phyloP scores from a whole-genome alignment of 2,329 filamentous ascomycete species.

The Eurotiales sp. region DNA sequence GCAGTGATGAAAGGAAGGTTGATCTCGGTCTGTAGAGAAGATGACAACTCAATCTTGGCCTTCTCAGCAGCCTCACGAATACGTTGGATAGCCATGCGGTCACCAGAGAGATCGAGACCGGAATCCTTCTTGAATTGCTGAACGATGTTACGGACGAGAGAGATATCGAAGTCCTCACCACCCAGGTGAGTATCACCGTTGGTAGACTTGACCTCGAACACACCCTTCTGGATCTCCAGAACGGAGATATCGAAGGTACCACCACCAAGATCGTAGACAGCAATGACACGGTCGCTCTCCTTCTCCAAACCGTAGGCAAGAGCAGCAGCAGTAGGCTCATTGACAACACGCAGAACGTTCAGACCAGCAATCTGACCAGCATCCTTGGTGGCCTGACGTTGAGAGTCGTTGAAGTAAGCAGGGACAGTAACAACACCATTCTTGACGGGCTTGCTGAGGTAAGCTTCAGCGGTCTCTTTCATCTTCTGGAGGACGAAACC shows the following conservation, averaged over 20 bases:
- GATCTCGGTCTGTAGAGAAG: slow-evolving; percentile 92
- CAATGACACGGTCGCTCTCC: slow-evolving; percentile 82
- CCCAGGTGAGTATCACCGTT: slow-evolving; percentile 98
- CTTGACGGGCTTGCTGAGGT: slow-evolving; percentile 85
- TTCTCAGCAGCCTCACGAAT: slow-evolving; percentile 98
- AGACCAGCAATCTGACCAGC: slow-evolving; percentile 94
- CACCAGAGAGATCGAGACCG: slow-evolving; percentile 79
- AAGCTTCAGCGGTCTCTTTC: slow-evolving; percentile 97
- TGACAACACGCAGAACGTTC: slow-evolving; percentile 95
- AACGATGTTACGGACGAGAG: slow-evolving; percentile 87
- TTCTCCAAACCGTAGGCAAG: slow-evolving; percentile 96
- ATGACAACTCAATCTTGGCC: slow-evolving; percentile 98
- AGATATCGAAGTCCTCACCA: slow-evolving; percentile 97
- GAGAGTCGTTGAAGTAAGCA: slow-evolving; percentile 98
- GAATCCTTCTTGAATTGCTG: slow-evolving; percentile 96
- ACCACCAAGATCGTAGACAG: slow-evolving; percentile 96
- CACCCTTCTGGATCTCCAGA: slow-evolving; percentile 93
- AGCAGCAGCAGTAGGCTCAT: slow-evolving; percentile 94
- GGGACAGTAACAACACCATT: slow-evolving; percentile 96
- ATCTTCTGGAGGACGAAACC: slow-evolving; percentile 96
- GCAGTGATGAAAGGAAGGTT: slow-evolving; percentile 99
- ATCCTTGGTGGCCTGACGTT: slow-evolving; percentile 97
- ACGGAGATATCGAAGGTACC: slow-evolving; percentile 99
- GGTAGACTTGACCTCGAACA: slow-evolving; percentile 99
- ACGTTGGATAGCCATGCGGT: slow-evolving; percentile 98